Evolutionary conservation across 371 early-diverging fungal species (phyloP), one percentile per base, ranked within the genome.

Genomic region (Syncephalastrum monosporum): DNA sequence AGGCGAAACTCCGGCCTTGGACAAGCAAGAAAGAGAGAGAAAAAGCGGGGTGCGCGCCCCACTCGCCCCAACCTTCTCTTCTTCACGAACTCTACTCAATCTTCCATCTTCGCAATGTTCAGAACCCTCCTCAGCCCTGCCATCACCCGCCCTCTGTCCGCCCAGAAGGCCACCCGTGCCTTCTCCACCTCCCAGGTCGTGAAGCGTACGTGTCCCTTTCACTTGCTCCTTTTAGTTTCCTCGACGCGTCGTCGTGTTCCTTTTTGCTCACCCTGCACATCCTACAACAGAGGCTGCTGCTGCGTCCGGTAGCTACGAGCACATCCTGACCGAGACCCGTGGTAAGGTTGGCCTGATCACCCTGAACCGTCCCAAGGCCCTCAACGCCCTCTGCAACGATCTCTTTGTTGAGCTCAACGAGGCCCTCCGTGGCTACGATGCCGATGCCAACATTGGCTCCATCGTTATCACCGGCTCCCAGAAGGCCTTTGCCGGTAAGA

Each of bases 391-490:
- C 56, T 92, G 88, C 78, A 85, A 87, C 65, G 93, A 91, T 51
- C 83, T 98, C 52, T 92, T 97, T 72, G 69, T 78, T 48, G 99
- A 98, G 73, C 77, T 98, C 56, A 95, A 96, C 77, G 85, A 91
- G 19, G 94, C 90, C n/a, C 75, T 98, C 42, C 76, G 75, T 51
- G 79, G 77, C 38, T 89, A 88, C 61, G 97, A 98, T 66, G 71
- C 71, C 44, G 91, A 96, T 68, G 66, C 70, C 5, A 71, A 70
- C 25, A 85, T 98, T 60, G 95, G 96, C 62, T 93, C 96, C 48
- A 86, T 97, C 54, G 96, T 98, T 48, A 68, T 98, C 46, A 98
- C 99, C 43, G 99, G 99, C 49, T 91, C 89, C 70, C 91, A 94
- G 70, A 91, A 90, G 72, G 96, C 96, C 12, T 98, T 97, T 86